Evolutionary conservation across 805 yeast species (phyloP).

Genomic region (Helenozyma rhizophorensis): DNA sequence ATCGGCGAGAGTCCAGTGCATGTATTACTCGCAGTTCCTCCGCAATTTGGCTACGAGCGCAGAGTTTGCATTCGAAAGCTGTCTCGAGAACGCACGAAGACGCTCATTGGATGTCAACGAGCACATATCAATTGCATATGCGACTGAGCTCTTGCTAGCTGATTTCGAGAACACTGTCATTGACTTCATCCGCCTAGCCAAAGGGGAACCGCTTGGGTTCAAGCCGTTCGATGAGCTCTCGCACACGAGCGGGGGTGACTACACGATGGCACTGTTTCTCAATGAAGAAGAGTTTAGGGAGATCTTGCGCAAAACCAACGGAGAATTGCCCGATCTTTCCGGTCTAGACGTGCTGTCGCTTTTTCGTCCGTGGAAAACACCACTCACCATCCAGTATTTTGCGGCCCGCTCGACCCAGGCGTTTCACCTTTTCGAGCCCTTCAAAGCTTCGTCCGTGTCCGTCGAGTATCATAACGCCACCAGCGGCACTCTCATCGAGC

Average conservation of each 20-base stretch:
- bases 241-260: background rate
- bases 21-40: slow-evolving; percentile 49
- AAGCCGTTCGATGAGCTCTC: slow-evolving; percentile 30
- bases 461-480: slow-evolving; percentile 48
- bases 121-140: slow-evolving; percentile 41
- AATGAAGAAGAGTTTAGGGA: slow-evolving; percentile 6
- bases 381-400: slow-evolving; percentile 54
- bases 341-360: slow-evolving; percentile 24
- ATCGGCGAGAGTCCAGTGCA: slow-evolving; percentile 55
- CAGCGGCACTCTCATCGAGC: slow-evolving; percentile 34
- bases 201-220: slow-evolving; percentile 43
- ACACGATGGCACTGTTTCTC: slow-evolving; percentile 9
- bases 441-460: slow-evolving; percentile 37
- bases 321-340: slow-evolving; percentile 16
- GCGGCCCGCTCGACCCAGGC: slow-evolving; percentile 53
- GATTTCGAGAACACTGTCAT: slow-evolving; percentile 30
- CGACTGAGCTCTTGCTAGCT: slow-evolving; percentile 34
- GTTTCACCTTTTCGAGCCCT: slow-evolving; percentile 28
- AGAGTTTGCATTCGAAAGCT: slow-evolving; percentile 33
- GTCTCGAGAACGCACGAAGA: slow-evolving; percentile 43
- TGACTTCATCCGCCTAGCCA: slow-evolving; percentile 43
- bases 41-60: slow-evolving; percentile 14
- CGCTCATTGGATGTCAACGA: slow-evolving; percentile 46
- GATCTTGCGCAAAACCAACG: slow-evolving; percentile 6
- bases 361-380: slow-evolving; percentile 43